Evolutionary conservation across 805 yeast species (phyloP).

Genomic region (Candida methanosorbosa): DNA sequence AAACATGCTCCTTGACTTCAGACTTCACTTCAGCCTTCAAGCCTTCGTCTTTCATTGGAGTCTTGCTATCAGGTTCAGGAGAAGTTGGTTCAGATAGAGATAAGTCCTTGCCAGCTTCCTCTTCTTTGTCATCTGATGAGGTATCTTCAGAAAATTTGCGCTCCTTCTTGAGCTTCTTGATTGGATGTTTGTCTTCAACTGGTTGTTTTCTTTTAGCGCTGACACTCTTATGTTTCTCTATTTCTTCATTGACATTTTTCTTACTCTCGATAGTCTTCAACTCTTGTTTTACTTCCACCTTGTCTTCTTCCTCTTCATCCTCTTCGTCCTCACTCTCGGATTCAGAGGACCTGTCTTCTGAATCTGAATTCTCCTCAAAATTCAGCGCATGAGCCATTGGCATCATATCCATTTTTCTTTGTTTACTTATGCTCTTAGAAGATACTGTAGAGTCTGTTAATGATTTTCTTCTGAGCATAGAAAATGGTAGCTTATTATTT

Average conservation of each 20-base stretch:
- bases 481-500: constrained; percentile 11
- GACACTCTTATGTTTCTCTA: too few relatives aligned
- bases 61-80: constrained; percentile 16
- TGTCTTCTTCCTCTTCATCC: constrained; percentile 22
- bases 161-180: constrained; percentile 1
- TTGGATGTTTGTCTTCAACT: too few relatives aligned
- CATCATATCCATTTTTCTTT: constrained; percentile 22
- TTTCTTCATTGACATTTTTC: too few relatives aligned
- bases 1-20: background rate
- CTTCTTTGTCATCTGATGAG: constrained; percentile 14
- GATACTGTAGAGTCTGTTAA: background rate
- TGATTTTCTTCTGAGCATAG: constrained; percentile 37
- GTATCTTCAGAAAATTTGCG: constrained; percentile 5
- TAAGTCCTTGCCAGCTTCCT: constrained; percentile 3
- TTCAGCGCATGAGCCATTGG: constrained; percentile 52
- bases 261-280: too few relatives aligned
- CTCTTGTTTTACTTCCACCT: constrained; percentile 14
- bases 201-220: too few relatives aligned
- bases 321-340: constrained; percentile 17
- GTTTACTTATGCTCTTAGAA: constrained; percentile 5
- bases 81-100: constrained; percentile 15
- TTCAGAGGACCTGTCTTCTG: constrained; percentile 13
- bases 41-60: constrained; percentile 1
- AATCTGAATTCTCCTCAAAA: constrained; percentile 28
- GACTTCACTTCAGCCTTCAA: background rate